A percentile compares a stretch with the other conserved stretches of the same genome.
phyloP scores from a whole-genome alignment of 2,329 filamentous ascomycete species.

The Chrysosporium queenslandicum region DNA sequence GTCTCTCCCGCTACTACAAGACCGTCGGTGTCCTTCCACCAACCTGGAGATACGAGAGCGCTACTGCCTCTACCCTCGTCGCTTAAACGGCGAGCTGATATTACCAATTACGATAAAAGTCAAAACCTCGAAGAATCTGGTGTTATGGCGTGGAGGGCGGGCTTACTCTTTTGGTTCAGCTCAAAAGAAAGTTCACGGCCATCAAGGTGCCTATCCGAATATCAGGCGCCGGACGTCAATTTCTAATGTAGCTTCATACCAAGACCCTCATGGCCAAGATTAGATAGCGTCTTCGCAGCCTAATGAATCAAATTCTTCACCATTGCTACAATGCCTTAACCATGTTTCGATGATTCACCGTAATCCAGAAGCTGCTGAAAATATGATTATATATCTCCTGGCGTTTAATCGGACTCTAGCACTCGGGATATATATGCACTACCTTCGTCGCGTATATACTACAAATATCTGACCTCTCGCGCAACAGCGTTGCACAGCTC shows the following conservation, averaged over 20 bases:
- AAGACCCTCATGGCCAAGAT: neutral
- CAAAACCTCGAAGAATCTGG: conserved; percentile 10
- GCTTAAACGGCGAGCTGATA: conserved; percentile 50
- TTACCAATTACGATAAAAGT: conserved; percentile 2
- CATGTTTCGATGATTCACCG: no score
- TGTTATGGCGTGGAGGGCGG: conserved; percentile 14
- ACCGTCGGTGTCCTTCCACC: conserved; percentile 73
- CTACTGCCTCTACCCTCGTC: conserved; percentile 89
- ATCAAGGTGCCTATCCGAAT: neutral
- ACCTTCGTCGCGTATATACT: neutral
- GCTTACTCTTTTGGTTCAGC: neutral
- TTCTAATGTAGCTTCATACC: neutral
- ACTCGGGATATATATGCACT: no score
- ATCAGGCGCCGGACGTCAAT: neutral
- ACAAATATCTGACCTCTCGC: conserved; percentile 38
- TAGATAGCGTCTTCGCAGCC: neutral
- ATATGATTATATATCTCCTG: no score
- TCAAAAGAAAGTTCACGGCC: neutral
- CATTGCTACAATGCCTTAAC: neutral
- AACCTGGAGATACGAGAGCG: conserved; percentile 98
- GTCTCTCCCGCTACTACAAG: conserved; percentile 99
- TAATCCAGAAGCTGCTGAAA: no score
- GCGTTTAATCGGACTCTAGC: no score
- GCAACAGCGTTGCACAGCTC: conserved; percentile 64
- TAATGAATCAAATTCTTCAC: neutral